Base-by-base conservation (phyloP, 2,329 filamentous ascomycete genomes). In the Pyricularia sp. region DNA sequence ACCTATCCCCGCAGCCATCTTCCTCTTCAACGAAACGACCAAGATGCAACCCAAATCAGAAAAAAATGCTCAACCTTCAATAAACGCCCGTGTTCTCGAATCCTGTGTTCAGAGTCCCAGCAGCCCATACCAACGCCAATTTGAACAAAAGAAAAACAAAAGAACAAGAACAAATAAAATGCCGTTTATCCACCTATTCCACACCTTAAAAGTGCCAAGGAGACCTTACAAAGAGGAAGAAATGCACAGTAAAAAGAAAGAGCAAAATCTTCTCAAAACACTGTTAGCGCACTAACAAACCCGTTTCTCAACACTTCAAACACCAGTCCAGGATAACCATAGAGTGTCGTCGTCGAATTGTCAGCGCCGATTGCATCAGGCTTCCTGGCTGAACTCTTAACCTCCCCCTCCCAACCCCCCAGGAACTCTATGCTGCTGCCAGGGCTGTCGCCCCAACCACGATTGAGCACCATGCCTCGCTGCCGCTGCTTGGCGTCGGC, bases 281-380 rank as follows among this genome's bases (percentile, higher is more conserved):
- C 89, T 11, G 94, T 98, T 77, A 98, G 83, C 30, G 92, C 91
- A 78, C 93, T 96, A 28, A 99, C 92, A 71, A 88, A 90, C 4
- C 92, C 93, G 76, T 97, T 97, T 87, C 92, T 94, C 78, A 98
- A 80, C 31, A 99, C 94, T 80, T 99, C 95, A 81, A 99, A 98
- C 65, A 97, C 88, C 78, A 98, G 81, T 0, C 95, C 94, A 0
- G 95, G 94, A 75, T 97, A 97, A 1, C 94, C 94, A 80, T 93
- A 98, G 31, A 99, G 80, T 71, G 94, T 94, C 20, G 94, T 97
- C 69, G 86, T 88, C 70, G 86, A 86, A 73, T 88, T 86, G 58
- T 85, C 84, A 64, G 78, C 83, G 2, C 82, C 80, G 64, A 84
- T 80, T 73, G 78, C 79, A 72, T 67, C 66, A 1, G n/a, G 14